Evolutionary conservation across 2,329 filamentous ascomycete genomes (phyloP).

Genomic region (Ceratocystis alfenasii): DNA sequence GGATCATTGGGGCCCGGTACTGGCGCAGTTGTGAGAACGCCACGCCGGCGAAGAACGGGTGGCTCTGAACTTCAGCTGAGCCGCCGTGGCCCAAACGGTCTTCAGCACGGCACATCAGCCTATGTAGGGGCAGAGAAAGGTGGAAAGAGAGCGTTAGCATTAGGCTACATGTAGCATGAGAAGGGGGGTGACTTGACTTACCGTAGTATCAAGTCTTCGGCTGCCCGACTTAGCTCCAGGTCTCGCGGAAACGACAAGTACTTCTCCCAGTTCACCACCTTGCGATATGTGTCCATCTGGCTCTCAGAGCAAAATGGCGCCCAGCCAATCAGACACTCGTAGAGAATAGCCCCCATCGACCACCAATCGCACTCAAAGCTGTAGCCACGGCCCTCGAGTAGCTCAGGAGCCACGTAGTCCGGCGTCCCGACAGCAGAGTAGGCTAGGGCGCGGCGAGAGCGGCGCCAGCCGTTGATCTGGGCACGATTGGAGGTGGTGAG

Average conservation of each 20-base stretch:
- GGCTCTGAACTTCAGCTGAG: constrained; percentile 82
- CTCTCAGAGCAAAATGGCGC: constrained; percentile 98
- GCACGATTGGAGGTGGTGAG: constrained; percentile 94
- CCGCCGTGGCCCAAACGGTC: constrained; percentile 80
- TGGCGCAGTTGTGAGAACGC: constrained; percentile 86
- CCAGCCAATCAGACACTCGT: constrained; percentile 97
- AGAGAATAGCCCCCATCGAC: constrained; percentile 98
- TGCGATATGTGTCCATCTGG: constrained; percentile 92
- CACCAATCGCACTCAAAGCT: constrained; percentile 98
- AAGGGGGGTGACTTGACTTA: constrained; percentile 34
- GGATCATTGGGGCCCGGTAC: constrained; percentile 93
- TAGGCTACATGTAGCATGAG: not conserved
- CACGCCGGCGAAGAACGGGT: constrained; percentile 93
- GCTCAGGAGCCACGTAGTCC: constrained; percentile 97
- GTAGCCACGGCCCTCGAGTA: constrained; percentile 93
- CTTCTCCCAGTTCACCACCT: constrained; percentile 97
- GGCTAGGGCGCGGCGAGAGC: constrained; percentile 86
- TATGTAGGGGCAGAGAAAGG: constrained; percentile 30
- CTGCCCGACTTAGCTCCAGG: constrained; percentile 74
- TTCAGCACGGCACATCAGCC: constrained; percentile 86
- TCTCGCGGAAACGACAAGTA: constrained; percentile 95
- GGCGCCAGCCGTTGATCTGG: constrained; percentile 97
- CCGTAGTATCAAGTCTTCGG: constrained; percentile 86
- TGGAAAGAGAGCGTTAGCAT: constrained; percentile 21
- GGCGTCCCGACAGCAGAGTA: constrained; percentile 97